Conservation (phyloP, 805 yeast species). For the Geotrichum ghanense region DNA sequence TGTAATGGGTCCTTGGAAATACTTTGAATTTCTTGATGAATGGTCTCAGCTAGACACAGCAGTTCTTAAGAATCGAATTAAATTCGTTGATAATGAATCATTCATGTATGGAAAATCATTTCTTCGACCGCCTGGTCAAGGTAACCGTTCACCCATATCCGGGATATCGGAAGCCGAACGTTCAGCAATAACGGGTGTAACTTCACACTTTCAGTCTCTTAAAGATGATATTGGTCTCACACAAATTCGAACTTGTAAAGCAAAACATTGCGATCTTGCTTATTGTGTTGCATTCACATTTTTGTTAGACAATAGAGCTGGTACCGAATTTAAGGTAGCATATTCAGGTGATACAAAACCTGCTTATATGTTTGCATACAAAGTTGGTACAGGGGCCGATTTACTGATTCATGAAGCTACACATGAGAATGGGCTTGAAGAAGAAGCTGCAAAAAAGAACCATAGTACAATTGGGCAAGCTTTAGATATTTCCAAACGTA, state of each 20-base stretch:
- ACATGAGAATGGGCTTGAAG: conserved; percentile 61
- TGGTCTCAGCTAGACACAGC: conserved; percentile 43
- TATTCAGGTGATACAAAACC: conserved; percentile 97
- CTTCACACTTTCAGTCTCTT: background rate
- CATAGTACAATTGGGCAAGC: conserved; percentile 92
- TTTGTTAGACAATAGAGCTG: conserved; percentile 17
- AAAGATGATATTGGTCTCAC: background rate
- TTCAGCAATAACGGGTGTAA: background rate
- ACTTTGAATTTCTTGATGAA: conserved; percentile 53
- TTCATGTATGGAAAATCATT: conserved; percentile 32
- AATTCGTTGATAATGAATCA: conserved; percentile 50
- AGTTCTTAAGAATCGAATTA: conserved; percentile 32
- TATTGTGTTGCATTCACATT: conserved; percentile 54
- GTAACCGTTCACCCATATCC: background rate
- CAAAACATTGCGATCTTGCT: conserved; percentile 76
- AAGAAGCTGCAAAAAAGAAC: conserved; percentile 69
- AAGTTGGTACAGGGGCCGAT: conserved; percentile 56
- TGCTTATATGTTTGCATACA: conserved; percentile 43
- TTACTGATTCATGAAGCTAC: conserved; percentile 90
- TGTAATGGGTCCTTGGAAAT: conserved; percentile 68
- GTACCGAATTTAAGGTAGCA: conserved; percentile 38
- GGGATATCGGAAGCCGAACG: background rate
- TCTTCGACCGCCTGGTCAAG: conserved; percentile 3
- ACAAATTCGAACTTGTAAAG: conserved; percentile 50
- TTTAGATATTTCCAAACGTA: conserved; percentile 48